Conservation (phyloP, 768 basidiomycete species). For the Tricholoma furcatifolium region DNA sequence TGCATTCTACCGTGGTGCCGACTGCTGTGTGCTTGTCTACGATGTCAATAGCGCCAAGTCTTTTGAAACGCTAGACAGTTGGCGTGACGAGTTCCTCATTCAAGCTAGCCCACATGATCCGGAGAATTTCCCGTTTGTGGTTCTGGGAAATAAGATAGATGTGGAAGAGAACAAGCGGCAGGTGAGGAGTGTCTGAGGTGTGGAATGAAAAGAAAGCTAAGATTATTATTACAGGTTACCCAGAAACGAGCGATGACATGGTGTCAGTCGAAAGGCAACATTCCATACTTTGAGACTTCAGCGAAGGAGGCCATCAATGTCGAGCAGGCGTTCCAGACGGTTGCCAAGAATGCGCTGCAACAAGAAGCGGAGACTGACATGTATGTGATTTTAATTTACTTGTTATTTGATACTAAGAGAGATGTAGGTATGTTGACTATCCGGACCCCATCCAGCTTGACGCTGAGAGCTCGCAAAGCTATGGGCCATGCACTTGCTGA, state of each 20-base stretch:
- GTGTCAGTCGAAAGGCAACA: slow-evolving; percentile 99
- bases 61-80: slow-evolving; percentile 97
- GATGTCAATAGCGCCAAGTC: slow-evolving; percentile 99
- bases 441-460: slow-evolving; percentile 98
- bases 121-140: slow-evolving; percentile 99
- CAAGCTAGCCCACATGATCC: slow-evolving; percentile 98
- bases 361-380: slow-evolving; percentile 85
- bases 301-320: slow-evolving; percentile 99
- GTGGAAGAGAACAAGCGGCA: slow-evolving; percentile 98
- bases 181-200: slow-evolving; percentile 43
- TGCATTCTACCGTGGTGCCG: slow-evolving; percentile 98
- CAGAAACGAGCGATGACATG: slow-evolving; percentile 99
- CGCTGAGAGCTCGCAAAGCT: slow-evolving; percentile 86
- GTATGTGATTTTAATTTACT: background rate
- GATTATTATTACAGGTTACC: slow-evolving; percentile 62
- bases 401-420: background rate
- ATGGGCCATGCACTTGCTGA: slow-evolving; percentile 91
- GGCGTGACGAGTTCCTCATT: slow-evolving; percentile 99
- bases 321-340: slow-evolving; percentile 99
- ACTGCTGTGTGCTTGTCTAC: slow-evolving; percentile 98
- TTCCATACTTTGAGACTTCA: slow-evolving; percentile 99
- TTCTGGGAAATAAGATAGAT: slow-evolving; percentile 99
- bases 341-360: slow-evolving; percentile 98
- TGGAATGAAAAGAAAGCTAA: slow-evolving; percentile 8
- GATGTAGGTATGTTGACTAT: slow-evolving; percentile 89